Evolutionary conservation across 106 monocot species (phyloP).

Genomic region (Iris macrosiphon): DNA sequence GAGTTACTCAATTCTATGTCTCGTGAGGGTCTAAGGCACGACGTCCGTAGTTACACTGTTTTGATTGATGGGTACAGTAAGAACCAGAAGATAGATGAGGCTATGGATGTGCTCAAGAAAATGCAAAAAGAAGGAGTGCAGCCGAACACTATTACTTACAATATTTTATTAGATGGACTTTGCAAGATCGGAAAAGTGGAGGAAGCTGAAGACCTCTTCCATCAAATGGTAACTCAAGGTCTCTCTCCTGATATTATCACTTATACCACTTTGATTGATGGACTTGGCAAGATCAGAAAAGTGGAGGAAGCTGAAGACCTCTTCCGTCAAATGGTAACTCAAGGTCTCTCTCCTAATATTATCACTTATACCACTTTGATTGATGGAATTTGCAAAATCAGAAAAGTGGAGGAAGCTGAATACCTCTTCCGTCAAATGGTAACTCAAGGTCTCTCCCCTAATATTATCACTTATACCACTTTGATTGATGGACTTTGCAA

Average conservation of each 20-base stretch:
- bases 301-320: constrained; percentile 7
- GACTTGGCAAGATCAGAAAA: constrained; percentile 20
- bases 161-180: constrained; percentile 12
- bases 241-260: constrained; percentile 17
- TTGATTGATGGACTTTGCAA: constrained; percentile 13
- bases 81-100: constrained; percentile 13
- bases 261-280: constrained; percentile 21
- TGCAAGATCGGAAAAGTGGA: constrained; percentile 5
- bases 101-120: constrained; percentile 5
- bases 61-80: constrained; percentile 16
- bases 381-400: constrained; percentile 12
- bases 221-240: constrained; percentile 2
- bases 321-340: constrained; percentile 20
- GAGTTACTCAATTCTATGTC: constrained; percentile 8
- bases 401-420: constrained; percentile 6
- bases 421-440: constrained; percentile 7
- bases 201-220: background rate
- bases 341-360: constrained; percentile 10
- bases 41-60: background rate
- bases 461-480: constrained; percentile 11
- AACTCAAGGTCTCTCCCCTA: constrained; percentile 4
- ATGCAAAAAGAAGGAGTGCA: constrained; percentile 9
- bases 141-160: constrained; percentile 14
- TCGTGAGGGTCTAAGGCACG: background rate
- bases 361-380: constrained; percentile 13